Evolutionary conservation across 2,329 filamentous ascomycete genomes (phyloP).

Genomic region (Aspergillus nomiae): DNA sequence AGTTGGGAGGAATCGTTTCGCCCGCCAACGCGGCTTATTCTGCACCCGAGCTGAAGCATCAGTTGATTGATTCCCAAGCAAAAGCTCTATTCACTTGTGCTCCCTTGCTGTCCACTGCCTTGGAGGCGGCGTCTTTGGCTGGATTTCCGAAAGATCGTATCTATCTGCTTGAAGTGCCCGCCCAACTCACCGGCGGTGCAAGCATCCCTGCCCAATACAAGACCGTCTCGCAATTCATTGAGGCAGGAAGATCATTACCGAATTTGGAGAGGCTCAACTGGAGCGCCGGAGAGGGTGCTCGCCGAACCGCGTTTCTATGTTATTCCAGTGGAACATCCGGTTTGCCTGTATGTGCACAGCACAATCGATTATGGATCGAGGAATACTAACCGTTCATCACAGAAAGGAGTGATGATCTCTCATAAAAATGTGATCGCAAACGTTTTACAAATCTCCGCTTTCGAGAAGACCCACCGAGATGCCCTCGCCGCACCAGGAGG

Average conservation of each 20-base stretch:
- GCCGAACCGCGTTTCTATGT: conserved; percentile 73
- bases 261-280: conserved; percentile 44
- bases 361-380: neutral
- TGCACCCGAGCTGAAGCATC: conserved; percentile 68
- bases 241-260: conserved; percentile 55
- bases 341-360: conserved; percentile 59
- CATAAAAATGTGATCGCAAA: conserved; percentile 80
- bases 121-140: conserved; percentile 64
- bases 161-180: conserved; percentile 69
- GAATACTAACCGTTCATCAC: neutral
- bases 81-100: conserved; percentile 72
- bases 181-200: conserved; percentile 52
- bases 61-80: conserved; percentile 69
- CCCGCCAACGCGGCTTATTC: conserved; percentile 77
- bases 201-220: conserved; percentile 53
- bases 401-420: conserved; percentile 85
- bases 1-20: conserved; percentile 71
- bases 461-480: conserved; percentile 46
- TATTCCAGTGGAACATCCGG: conserved; percentile 81
- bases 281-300: conserved; percentile 48
- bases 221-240: conserved; percentile 67
- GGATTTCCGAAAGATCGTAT: conserved; percentile 66
- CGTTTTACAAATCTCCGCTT: conserved; percentile 62
- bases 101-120: conserved; percentile 64
- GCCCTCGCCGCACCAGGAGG: conserved; percentile 34